Percentiles rank a stretch among this genome's conserved stretches.
phyloP scores from a whole-genome alignment of 768 basidiomycete genomes.

The Lactifluus echinatus region DNA sequence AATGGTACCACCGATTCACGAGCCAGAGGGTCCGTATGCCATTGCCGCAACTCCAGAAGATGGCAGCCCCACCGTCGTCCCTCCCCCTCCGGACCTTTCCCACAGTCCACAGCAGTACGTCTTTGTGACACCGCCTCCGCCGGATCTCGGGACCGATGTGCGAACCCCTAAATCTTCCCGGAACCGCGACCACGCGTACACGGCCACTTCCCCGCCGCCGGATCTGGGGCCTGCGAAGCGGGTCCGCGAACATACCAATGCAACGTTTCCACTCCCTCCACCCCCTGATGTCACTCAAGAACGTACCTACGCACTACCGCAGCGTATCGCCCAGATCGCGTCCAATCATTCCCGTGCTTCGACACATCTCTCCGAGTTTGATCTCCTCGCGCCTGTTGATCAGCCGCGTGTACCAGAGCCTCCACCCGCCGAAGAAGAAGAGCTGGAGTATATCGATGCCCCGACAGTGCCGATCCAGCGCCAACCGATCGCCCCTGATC shows the following conservation, averaged over 20 bases:
- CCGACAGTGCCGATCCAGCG: not conserved
- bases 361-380: slow-evolving; percentile 20
- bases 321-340: slow-evolving; percentile 5
- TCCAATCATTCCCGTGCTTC: slow-evolving; percentile 16
- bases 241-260: not conserved
- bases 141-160: not conserved
- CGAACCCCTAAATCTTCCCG: not conserved
- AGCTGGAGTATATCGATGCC: slow-evolving; percentile 14
- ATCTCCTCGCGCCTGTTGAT: slow-evolving; percentile 17
- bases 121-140: slow-evolving; percentile 5
- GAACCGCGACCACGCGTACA: slow-evolving; percentile 1
- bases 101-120: slow-evolving; percentile 4
- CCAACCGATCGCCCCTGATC: slow-evolving; percentile 1
- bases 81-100: not conserved
- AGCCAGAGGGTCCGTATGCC: slow-evolving; percentile 7
- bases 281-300: not conserved
- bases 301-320: not conserved
- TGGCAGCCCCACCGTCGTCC: slow-evolving; percentile 12
- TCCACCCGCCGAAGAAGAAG: slow-evolving; percentile 12
- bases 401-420: not conserved
- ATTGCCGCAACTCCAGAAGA: slow-evolving; percentile 14
- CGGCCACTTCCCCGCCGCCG: slow-evolving; percentile 1
- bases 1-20: not conserved
- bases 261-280: not conserved
- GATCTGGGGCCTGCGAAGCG: not conserved